phyloP scores from a whole-genome alignment of 2,329 filamentous ascomycete species.

The Dactylellina haptotyla region DNA sequence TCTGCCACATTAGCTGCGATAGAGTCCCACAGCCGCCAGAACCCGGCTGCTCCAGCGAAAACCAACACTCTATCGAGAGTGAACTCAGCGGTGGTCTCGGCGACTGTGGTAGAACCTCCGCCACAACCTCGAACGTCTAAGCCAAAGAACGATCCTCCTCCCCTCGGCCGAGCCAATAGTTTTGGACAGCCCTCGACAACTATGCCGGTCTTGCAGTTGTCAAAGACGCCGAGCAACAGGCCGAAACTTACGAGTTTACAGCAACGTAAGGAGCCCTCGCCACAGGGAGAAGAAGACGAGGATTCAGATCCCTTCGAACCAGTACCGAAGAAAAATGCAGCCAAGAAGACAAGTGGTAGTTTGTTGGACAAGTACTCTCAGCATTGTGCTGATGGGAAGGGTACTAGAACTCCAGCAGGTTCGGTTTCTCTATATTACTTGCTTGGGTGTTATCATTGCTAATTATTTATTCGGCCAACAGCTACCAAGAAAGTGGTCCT shows the following conservation, averaged over 20 bases:
- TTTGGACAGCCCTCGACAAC: too few species aligned
- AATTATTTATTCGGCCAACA: not conserved
- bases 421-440: not conserved
- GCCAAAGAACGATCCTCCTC: slow-evolving; percentile 9
- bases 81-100: slow-evolving; percentile 2
- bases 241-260: slow-evolving; percentile 36
- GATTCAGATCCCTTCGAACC: slow-evolving; percentile 50
- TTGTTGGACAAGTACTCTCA: slow-evolving; percentile 46
- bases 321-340: slow-evolving; percentile 11
- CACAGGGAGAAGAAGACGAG: slow-evolving; percentile 14
- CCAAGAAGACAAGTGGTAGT: slow-evolving; percentile 24
- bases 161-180: slow-evolving; percentile 6
- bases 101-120: not conserved
- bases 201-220: slow-evolving; percentile 39
- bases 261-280: slow-evolving; percentile 8
- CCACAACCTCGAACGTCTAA: not conserved
- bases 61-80: not conserved
- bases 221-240: slow-evolving; percentile 45
- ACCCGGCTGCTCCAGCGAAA: not conserved
- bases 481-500: slow-evolving; percentile 42
- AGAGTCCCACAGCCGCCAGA: slow-evolving; percentile 30
- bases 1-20: slow-evolving; percentile 45
- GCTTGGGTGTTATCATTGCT: not conserved
- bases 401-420: slow-evolving; percentile 46
- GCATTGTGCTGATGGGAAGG: slow-evolving; percentile 49